phyloP scores from a whole-genome alignment of 768 basidiomycete species.

The Asterophora parasitica region DNA sequence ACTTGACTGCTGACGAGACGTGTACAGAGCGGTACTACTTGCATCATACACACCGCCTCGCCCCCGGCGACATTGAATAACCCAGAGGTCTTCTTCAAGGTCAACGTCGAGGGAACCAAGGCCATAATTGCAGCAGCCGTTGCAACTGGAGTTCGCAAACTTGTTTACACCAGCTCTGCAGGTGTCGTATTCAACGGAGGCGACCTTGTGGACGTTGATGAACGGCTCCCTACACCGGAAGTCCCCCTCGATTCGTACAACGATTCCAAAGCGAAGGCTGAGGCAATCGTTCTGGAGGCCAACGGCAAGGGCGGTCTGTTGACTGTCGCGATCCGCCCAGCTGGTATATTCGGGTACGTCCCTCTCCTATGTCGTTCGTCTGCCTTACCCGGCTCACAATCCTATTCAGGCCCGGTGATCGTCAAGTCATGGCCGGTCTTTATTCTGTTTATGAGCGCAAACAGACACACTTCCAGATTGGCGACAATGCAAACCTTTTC shows the following conservation, averaged over 20 bases:
- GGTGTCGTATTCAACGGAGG: constrained; percentile 85
- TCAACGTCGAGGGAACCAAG: constrained; percentile 90
- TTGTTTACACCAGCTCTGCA: constrained; percentile 93
- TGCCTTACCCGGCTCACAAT: constrained; percentile 1
- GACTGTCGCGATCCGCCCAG: constrained; percentile 87
- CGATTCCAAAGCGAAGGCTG: constrained; percentile 88
- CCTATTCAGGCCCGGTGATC: constrained; percentile 75
- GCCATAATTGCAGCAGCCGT: constrained; percentile 81
- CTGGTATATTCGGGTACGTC: constrained; percentile 91
- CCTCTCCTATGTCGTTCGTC: background rate
- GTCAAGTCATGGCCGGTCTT: constrained; percentile 78
- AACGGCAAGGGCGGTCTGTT: constrained; percentile 81
- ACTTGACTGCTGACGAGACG: constrained; percentile 6
- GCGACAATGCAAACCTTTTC: constrained; percentile 87
- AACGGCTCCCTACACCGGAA: constrained; percentile 71
- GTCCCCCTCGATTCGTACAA: constrained; percentile 88
- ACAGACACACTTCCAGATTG: constrained; percentile 91
- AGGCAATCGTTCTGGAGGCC: constrained; percentile 75
- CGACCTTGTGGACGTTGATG: constrained; percentile 82
- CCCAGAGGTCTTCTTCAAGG: constrained; percentile 76
- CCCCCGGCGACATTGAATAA: constrained; percentile 62
- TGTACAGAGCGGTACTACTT: constrained; percentile 71
- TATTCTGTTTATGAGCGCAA: constrained; percentile 72
- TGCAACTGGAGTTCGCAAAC: constrained; percentile 66
- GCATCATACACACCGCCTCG: constrained; percentile 95